Base-by-base conservation (phyloP, 257 asterid genomes). In the Ophiorrhiza pumila region DNA sequence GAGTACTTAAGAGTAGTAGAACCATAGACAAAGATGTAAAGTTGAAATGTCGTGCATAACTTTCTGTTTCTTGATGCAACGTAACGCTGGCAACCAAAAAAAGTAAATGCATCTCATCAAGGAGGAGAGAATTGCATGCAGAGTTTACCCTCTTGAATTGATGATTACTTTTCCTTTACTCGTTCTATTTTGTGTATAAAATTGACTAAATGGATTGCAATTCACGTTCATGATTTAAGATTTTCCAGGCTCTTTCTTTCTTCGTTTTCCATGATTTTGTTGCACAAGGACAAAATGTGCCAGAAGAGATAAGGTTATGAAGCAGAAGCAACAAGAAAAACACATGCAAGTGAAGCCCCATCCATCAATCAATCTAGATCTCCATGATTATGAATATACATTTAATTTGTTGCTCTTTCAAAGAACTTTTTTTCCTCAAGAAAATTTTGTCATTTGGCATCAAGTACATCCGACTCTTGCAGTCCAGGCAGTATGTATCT, bases 311-410 rank as follows among this genome's bases (percentile, higher is more conserved):
- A 59, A 79, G 80, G 69, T 47, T 79, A 65, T 82, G 68, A 23
- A 59, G 15, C 46, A 80, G 41, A 80, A 68, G 61, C 68, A 71
- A 77, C 76, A 68, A 72, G 63, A 35, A 14, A 10, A 52, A 25
- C 10, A 56, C 42, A 75, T 35, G 55, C 39, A 58, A 67, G 50
- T 23, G n/a, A 65, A 75, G 76, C 73, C 80, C 39, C 64, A 70
- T 61, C 76, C 77, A 74, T 79, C 76, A 76, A 77, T 85, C 85
- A 67, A 57, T 71, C 68, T 68, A n/a, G n/a, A n/a, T n/a, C n/a
- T n/a, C n/a, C n/a, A n/a, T n/a, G n/a, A n/a, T n/a, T n/a, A n/a
- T n/a, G n/a, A n/a, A n/a, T n/a, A n/a, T n/a, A n/a, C n/a, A n/a
- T n/a, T n/a, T n/a, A n/a, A n/a, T 12, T 42, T 37, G 13, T 41